These are phyloP conservation scores for Caryopteris hybrid DNA, from an alignment of 305 asterid species.

Conservation along the genomic window DNA sequence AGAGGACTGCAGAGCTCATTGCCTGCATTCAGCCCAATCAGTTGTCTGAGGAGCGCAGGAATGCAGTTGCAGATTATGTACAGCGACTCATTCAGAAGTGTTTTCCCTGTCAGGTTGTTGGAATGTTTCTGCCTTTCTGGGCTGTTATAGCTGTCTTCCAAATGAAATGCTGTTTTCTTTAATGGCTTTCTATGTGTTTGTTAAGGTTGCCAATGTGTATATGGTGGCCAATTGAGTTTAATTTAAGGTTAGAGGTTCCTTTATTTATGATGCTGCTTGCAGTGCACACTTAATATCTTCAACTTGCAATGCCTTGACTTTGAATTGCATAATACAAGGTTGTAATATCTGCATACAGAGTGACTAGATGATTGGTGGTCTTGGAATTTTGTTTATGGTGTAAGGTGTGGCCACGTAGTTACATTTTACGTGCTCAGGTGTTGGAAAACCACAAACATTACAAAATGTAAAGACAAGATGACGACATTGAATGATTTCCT, in stretches of 20 bases:
- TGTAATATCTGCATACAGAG: conserved; percentile 5
- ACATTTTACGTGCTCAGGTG: not conserved
- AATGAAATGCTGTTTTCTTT: conserved; percentile 5
- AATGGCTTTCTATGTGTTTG: not conserved
- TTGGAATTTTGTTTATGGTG: not conserved
- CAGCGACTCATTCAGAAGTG: conserved; percentile 77
- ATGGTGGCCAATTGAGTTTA: not conserved
- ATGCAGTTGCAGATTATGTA: conserved; percentile 88
- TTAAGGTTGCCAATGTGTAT: not conserved
- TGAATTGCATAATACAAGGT: conserved; percentile 1
- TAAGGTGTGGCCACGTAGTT: not conserved
- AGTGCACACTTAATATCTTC: not conserved
- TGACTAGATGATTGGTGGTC: not conserved
- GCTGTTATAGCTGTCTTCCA: conserved; percentile 4
- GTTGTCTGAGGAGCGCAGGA: conserved; percentile 82
- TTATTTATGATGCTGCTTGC: not conserved
- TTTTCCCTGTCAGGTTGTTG: conserved; percentile 88
- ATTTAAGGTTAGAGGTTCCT: not conserved
- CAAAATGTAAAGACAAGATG: not conserved
- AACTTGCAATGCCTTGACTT: not conserved
- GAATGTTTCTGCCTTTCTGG: conserved; percentile 17
- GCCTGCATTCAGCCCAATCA: conserved; percentile 88
- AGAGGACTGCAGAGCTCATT: conserved; percentile 88
- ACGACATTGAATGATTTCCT: not conserved
- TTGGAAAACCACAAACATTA: not conserved